Percentiles rank a stretch among this genome's conserved stretches.
Evolutionary conservation across 2,329 filamentous ascomycete species (phyloP).

Genomic region (Diplodia mutila): DNA sequence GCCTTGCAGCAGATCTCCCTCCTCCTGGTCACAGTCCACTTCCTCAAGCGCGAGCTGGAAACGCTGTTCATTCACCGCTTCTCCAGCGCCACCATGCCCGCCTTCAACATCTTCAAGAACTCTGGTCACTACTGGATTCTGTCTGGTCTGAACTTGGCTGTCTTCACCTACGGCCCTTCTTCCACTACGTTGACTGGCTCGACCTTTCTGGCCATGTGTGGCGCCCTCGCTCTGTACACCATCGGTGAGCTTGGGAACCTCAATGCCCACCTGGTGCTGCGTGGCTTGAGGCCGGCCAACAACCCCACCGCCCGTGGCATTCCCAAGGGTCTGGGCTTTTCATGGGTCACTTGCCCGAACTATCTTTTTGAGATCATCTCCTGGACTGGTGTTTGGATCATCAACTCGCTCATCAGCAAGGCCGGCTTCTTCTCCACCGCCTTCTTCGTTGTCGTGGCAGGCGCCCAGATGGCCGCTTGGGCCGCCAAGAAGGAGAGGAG

Average conservation of each 20-base stretch:
- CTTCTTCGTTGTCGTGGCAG: conserved; percentile 75
- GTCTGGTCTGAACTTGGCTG: conserved; percentile 78
- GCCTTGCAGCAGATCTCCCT: conserved; percentile 73
- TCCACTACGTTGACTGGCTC: conserved; percentile 64
- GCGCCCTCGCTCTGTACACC: conserved; percentile 71
- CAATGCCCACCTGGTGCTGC: conserved; percentile 77
- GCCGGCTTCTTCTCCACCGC: conserved; percentile 74
- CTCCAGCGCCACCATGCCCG: conserved; percentile 91
- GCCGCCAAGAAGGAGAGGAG: conserved; percentile 88
- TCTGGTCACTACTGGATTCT: conserved; percentile 90
- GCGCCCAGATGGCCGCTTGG: conserved; percentile 82
- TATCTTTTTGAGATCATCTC: conserved; percentile 91
- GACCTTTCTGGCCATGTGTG: conserved; percentile 59
- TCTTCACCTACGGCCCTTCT: conserved; percentile 76
- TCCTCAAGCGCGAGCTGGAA: conserved; percentile 92
- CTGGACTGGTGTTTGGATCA: conserved; percentile 81
- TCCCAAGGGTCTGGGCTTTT: conserved; percentile 82
- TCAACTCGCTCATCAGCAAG: conserved; percentile 79
- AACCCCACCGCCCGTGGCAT: conserved; percentile 77
- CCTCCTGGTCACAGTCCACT: conserved; percentile 77
- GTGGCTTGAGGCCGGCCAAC: conserved; percentile 75
- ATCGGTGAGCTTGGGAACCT: conserved; percentile 83
- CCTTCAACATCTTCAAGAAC: conserved; percentile 91
- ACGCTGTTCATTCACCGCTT: conserved; percentile 95
- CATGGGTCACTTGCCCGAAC: conserved; percentile 90